Conservation (phyloP, 441 rosid species). For the Gossypium armourianum region DNA sequence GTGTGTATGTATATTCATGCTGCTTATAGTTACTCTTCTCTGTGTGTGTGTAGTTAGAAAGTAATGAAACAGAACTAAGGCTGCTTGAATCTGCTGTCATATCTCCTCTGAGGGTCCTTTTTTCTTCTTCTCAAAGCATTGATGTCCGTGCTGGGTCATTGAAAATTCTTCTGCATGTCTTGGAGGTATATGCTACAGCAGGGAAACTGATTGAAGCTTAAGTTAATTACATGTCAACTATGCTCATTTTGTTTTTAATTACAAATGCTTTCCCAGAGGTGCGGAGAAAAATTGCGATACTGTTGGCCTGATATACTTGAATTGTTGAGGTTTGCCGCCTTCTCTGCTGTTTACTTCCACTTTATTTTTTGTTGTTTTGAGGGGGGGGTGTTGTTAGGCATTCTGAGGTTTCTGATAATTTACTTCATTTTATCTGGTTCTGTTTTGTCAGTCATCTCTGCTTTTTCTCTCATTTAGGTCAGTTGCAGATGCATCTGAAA, state of each 20-base stretch:
- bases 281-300: slow-evolving; percentile 74
- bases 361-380: not conserved
- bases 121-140: slow-evolving; percentile 61
- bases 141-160: slow-evolving; percentile 83
- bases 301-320: slow-evolving; percentile 92
- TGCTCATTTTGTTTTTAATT: slow-evolving; percentile 18
- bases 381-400: not conserved
- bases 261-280: slow-evolving; percentile 45
- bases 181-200: slow-evolving; percentile 55
- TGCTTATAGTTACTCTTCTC: slow-evolving; percentile 11
- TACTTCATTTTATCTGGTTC: slow-evolving; percentile 16
- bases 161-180: slow-evolving; percentile 89
- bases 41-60: slow-evolving; percentile 39
- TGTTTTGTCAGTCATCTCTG: slow-evolving; percentile 16
- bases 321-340: slow-evolving; percentile 59
- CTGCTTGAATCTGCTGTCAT: slow-evolving; percentile 76
- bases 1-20: slow-evolving; percentile 7
- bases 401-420: not conserved
- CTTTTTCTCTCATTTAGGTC: slow-evolving; percentile 40
- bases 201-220: slow-evolving; percentile 18
- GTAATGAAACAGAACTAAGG: slow-evolving; percentile 38
- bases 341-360: slow-evolving; percentile 5
- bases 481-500: slow-evolving; percentile 87
- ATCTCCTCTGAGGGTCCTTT: slow-evolving; percentile 74
- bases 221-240: slow-evolving; percentile 14